Percentiles rank a stretch among this genome's conserved stretches.
Evolutionary conservation across 1,139 yeast genomes (phyloP).

Genomic region (Saccharomyces hybrid): DNA sequence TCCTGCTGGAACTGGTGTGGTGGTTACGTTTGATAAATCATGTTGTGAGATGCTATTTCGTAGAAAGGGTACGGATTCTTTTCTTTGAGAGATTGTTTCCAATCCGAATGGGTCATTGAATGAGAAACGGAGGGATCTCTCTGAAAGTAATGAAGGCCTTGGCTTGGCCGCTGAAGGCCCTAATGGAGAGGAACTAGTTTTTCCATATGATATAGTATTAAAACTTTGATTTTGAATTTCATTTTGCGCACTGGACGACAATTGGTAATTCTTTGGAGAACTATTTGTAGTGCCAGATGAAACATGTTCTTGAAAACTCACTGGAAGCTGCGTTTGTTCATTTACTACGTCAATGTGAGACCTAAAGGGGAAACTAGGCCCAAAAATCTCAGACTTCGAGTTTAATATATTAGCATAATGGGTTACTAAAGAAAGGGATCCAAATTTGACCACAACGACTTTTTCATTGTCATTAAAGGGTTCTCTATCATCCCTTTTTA

Average conservation of each 20-base stretch:
- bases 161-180: neutral
- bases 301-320: neutral
- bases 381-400: slow-evolving; percentile 52
- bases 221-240: neutral
- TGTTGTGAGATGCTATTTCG: slow-evolving; percentile 8
- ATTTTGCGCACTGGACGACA: slow-evolving; percentile 1
- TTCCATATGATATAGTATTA: neutral
- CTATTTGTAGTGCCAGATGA: neutral
- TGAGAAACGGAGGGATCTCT: slow-evolving; percentile 33
- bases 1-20: slow-evolving; percentile 20
- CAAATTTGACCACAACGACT: slow-evolving; percentile 53
- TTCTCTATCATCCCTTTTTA: slow-evolving; percentile 22
- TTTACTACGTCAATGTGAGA: slow-evolving; percentile 46
- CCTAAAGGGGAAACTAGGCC: slow-evolving; percentile 42
- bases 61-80: slow-evolving; percentile 2
- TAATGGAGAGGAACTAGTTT: neutral
- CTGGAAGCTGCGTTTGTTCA: slow-evolving; percentile 13
- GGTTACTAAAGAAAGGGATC: slow-evolving; percentile 53
- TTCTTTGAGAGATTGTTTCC: slow-evolving; percentile 15
- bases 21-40: slow-evolving; percentile 14
- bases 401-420: slow-evolving; percentile 64
- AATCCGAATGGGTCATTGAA: slow-evolving; percentile 55
- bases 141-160: neutral
- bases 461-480: neutral
- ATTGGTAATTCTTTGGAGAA: slow-evolving; percentile 6